Base-by-base conservation (phyloP, 2,329 filamentous ascomycete genomes). In the Drechslerella coelobrocha region DNA sequence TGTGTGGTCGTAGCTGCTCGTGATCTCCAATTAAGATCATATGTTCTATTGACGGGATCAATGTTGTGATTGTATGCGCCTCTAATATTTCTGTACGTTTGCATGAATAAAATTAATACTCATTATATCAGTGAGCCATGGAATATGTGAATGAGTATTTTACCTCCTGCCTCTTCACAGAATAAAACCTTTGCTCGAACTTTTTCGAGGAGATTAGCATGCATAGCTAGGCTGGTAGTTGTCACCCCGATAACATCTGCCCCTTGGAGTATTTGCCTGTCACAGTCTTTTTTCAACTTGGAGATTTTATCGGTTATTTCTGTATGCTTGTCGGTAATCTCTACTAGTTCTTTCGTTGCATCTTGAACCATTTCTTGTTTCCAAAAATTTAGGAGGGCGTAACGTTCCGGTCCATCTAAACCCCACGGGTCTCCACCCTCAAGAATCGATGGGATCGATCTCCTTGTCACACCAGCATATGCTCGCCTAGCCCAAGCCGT, bases 11-110 rank as follows among this genome's bases (percentile, higher is more conserved):
- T 1, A 89, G 80, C 74, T 89, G 86, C 17, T 82, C 78, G 66
- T 88, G 86, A 73, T 89, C 87, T 0, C 87, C 86, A 39, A 89
- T 88, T n/a, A 86, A 80, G 12, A 89, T 85, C 6, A 81, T 79
- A 65, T 90, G 87, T 75, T 89, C 82, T 0, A 88, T 76, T 0
- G 82, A 82, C 0, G 86, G 86, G 0, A 88, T 78, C 2, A 89
- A 76, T 0, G 86, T 82, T 0, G 85, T 84, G 0, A 89, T 76
- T 1, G 84, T 79, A 68, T 89, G 86, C 0, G 84, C 81, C 75
- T 90, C 88, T 31, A 89, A 79, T 0, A 90, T 84, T 72, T 90
- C 88, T 71, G 17, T 43, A 19, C 0, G 2, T 48, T 7, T 53
- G 12, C 19, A 34, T 45, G 10, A 31, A 37, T 7, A 21, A n/a